Percentiles rank a stretch among this genome's conserved stretches.
Evolutionary conservation across 495 filamentous ascomycete genomes (phyloP).

Genomic region (Penicillium bovifimosum): DNA sequence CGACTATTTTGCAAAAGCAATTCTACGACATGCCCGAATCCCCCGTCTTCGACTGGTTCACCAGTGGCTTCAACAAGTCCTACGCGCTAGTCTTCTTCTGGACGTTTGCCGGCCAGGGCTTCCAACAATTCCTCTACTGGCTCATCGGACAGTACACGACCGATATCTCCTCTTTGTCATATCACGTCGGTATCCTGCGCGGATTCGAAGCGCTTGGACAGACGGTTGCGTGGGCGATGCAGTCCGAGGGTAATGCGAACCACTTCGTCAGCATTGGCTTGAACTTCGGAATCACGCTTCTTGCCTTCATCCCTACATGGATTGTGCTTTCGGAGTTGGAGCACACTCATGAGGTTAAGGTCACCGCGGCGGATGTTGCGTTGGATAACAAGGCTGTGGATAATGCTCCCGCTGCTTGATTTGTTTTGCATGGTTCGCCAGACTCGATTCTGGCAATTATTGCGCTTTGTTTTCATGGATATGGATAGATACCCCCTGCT

Average conservation of each 20-base stretch:
- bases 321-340: slow-evolving; percentile 30
- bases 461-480: not conserved
- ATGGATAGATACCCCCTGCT: slow-evolving; percentile 8
- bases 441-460: not conserved
- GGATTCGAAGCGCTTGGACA: slow-evolving; percentile 32
- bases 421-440: slow-evolving; percentile 1
- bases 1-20: slow-evolving; percentile 26
- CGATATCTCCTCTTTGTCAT: slow-evolving; percentile 28
- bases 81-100: slow-evolving; percentile 34
- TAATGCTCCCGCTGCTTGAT: not conserved
- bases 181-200: slow-evolving; percentile 30
- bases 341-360: slow-evolving; percentile 30
- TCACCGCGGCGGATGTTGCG: slow-evolving; percentile 20
- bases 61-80: slow-evolving; percentile 26
- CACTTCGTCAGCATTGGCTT: slow-evolving; percentile 33
- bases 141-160: slow-evolving; percentile 31
- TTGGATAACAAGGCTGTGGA: not conserved
- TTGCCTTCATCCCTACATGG: slow-evolving; percentile 31
- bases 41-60: slow-evolving; percentile 32
- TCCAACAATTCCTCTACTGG: slow-evolving; percentile 36
- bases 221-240: slow-evolving; percentile 34
- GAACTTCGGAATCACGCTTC: slow-evolving; percentile 30
- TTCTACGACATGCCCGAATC: slow-evolving; percentile 23
- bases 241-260: slow-evolving; percentile 28
- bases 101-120: slow-evolving; percentile 29